phyloP scores from a whole-genome alignment of 495 filamentous ascomycete species.

The Daldinia loculata region DNA sequence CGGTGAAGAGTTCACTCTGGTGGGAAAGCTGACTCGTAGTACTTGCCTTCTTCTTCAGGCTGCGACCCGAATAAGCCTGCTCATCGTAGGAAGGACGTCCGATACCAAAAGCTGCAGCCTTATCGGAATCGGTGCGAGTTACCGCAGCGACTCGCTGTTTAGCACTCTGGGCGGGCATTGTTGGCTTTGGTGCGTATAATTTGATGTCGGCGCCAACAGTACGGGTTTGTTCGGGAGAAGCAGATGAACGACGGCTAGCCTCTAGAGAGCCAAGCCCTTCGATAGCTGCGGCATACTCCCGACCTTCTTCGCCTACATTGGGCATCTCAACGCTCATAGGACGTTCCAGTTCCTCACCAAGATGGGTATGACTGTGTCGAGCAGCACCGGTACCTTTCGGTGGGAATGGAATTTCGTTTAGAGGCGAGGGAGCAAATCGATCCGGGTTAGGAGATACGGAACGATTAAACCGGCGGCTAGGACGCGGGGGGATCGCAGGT shows the following conservation, averaged over 20 bases:
- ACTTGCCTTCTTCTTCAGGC: constrained; percentile 70
- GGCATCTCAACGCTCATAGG: constrained; percentile 83
- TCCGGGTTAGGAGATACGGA: constrained; percentile 80
- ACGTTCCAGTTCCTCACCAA: constrained; percentile 62
- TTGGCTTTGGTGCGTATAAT: constrained; percentile 90
- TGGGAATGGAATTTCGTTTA: constrained; percentile 68
- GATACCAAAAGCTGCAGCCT: constrained; percentile 83
- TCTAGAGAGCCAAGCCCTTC: constrained; percentile 53
- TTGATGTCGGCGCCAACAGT: constrained; percentile 83
- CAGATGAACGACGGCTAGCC: constrained; percentile 43
- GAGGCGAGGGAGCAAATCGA: constrained; percentile 82
- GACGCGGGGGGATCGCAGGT: constrained; percentile 76
- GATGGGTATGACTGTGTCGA: constrained; percentile 55
- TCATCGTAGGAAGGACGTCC: constrained; percentile 67
- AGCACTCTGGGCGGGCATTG: constrained; percentile 77
- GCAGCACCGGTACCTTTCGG: constrained; percentile 43
- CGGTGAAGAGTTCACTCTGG: constrained; percentile 56
- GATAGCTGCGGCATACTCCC: constrained; percentile 77
- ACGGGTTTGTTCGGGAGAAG: constrained; percentile 71
- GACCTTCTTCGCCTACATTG: constrained; percentile 87
- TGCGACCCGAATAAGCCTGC: constrained; percentile 46
- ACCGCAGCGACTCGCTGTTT: constrained; percentile 82
- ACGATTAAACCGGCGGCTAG: constrained; percentile 73
- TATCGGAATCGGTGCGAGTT: constrained; percentile 86
- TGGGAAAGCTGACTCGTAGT: constrained; percentile 63